Conservation (phyloP, 108 stramenopile species). For the Halocafeteria seosinensis region DNA sequence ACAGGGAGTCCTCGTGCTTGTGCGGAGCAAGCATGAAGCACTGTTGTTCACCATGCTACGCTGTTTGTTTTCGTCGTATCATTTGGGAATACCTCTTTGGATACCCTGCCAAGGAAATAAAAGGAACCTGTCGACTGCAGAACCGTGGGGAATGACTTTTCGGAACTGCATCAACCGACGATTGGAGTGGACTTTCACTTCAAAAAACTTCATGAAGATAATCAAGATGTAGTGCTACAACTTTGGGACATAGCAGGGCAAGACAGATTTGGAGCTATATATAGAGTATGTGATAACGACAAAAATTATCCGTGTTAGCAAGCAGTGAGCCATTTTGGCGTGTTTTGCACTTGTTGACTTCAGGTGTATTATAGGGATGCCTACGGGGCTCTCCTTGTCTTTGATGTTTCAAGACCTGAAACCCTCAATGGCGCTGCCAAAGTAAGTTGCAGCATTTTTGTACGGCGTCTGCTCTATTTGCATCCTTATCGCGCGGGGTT, state of each 20-base stretch:
- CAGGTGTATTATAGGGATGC: constrained; percentile 26
- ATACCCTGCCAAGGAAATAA: no score
- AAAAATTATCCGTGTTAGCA: no score
- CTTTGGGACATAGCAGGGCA: constrained; percentile 15
- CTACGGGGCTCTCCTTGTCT: constrained; percentile 22
- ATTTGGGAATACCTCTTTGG: no score
- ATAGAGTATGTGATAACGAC: no score
- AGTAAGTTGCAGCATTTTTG: constrained; percentile 2
- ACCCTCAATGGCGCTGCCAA: constrained; percentile 15
- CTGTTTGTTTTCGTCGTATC: no score
- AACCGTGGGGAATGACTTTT: constrained; percentile 19
- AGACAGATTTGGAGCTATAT: constrained; percentile 8
- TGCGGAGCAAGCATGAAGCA: no score
- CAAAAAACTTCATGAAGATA: constrained; percentile 11
- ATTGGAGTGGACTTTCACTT: constrained; percentile 26
- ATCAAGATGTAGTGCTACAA: neutral
- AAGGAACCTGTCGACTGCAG: no score
- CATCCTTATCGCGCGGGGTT: neutral
- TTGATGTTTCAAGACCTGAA: constrained; percentile 16
- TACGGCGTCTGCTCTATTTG: neutral
- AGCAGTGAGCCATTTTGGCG: no score
- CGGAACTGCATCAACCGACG: constrained; percentile 22
- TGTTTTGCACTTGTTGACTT: no score
- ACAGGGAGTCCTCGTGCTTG: no score
- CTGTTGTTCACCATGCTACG: no score